These are phyloP conservation scores for Cephaloascus albidus DNA, from an alignment of 805 yeast species.

Conservation along the genomic window DNA sequence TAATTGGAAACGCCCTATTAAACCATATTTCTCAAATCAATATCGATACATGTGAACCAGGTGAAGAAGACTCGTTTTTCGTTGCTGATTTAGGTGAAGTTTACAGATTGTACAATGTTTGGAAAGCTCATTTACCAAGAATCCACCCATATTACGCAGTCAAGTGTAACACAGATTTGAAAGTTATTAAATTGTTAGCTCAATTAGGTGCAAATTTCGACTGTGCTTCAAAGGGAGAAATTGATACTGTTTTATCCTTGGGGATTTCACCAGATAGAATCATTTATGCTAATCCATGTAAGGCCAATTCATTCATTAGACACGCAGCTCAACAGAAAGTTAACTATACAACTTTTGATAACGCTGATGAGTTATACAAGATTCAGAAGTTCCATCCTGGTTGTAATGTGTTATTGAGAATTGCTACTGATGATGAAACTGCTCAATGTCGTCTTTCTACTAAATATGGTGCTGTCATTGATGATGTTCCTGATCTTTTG, in stretches of 20 bases:
- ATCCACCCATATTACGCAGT: slow-evolving; percentile 90
- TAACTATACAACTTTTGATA: slow-evolving; percentile 80
- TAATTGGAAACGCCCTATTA: slow-evolving; percentile 29
- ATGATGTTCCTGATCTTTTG: slow-evolving; percentile 44
- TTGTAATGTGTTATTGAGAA: slow-evolving; percentile 65
- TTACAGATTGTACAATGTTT: slow-evolving; percentile 46
- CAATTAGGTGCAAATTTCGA: slow-evolving; percentile 72
- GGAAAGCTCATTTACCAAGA: slow-evolving; percentile 60
- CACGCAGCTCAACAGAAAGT: slow-evolving; percentile 53
- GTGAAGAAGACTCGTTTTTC: slow-evolving; percentile 80
- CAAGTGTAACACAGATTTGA: slow-evolving; percentile 76
- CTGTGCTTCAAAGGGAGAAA: slow-evolving; percentile 87
- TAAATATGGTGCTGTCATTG: slow-evolving; percentile 77
- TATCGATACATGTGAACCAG: slow-evolving; percentile 53
- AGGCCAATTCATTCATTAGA: slow-evolving; percentile 73
- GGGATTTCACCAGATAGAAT: slow-evolving; percentile 62
- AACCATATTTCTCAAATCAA: slow-evolving; percentile 35
- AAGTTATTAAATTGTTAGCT: slow-evolving; percentile 49
- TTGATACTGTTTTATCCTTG: slow-evolving; percentile 49
- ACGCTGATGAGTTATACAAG: slow-evolving; percentile 74
- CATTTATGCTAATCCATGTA: slow-evolving; percentile 91
- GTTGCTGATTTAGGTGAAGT: slow-evolving; percentile 80
- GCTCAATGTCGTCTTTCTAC: slow-evolving; percentile 83
- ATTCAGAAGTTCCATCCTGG: slow-evolving; percentile 58
- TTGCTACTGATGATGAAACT: slow-evolving; percentile 80